phyloP scores from a whole-genome alignment of 2,329 filamentous ascomycete species.

The Venturia aucupariae region DNA sequence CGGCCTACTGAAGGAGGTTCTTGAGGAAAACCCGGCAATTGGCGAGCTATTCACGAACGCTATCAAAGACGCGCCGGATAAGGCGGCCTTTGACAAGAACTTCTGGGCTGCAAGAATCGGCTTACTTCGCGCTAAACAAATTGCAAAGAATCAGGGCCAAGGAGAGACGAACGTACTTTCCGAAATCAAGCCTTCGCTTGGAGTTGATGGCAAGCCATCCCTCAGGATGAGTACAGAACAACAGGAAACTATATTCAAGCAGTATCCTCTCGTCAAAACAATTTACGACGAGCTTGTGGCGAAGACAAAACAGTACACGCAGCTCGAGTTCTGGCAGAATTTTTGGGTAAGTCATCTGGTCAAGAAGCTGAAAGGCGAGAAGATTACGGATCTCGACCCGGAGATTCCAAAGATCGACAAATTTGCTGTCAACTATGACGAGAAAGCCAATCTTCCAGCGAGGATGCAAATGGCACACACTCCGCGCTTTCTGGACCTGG shows the following conservation, averaged over 20 bases:
- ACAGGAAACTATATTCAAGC: conserved; percentile 83
- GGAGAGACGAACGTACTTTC: conserved; percentile 92
- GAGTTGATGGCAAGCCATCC: conserved; percentile 60
- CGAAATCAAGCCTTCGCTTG: conserved; percentile 70
- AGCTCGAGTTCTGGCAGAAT: conserved; percentile 80
- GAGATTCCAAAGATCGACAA: conserved; percentile 75
- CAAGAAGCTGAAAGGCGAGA: conserved; percentile 86
- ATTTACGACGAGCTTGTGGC: conserved; percentile 85
- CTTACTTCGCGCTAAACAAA: conserved; percentile 79
- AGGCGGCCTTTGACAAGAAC: conserved; percentile 74
- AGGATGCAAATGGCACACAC: conserved; percentile 52
- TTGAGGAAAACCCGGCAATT: conserved; percentile 68
- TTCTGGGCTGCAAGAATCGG: conserved; percentile 91
- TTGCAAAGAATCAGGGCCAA: conserved; percentile 75
- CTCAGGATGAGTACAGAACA: conserved; percentile 85
- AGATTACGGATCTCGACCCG: conserved; percentile 66
- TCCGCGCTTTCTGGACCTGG: conserved; percentile 83
- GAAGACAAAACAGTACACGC: conserved; percentile 44
- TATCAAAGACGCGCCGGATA: conserved; percentile 65
- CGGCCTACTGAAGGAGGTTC: conserved; percentile 75
- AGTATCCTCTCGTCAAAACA: conserved; percentile 81
- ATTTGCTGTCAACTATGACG: conserved; percentile 63
- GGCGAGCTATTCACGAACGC: conserved; percentile 83
- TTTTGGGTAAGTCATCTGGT: conserved; percentile 89
- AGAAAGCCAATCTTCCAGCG: conserved; percentile 37